A percentile compares a stretch with the other conserved stretches of the same genome.
Evolutionary conservation across 139 green algal genomes (phyloP).

Genomic region (Chlorella sp.): DNA sequence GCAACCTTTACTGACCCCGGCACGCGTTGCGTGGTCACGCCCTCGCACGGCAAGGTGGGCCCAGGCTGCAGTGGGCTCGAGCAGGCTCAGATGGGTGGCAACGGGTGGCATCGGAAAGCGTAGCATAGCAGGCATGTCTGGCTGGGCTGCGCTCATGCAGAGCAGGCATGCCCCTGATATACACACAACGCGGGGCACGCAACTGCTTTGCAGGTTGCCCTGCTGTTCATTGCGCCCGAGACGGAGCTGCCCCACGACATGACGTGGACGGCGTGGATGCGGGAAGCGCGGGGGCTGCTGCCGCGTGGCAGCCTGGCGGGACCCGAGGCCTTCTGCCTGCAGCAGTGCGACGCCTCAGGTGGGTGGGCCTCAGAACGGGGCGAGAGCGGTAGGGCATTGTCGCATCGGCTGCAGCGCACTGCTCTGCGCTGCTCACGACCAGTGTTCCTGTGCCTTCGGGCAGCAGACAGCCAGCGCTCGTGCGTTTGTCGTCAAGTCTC

Average conservation of each 20-base stretch:
- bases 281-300: conserved; percentile 21
- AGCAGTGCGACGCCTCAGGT: conserved; percentile 26
- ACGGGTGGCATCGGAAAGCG: too few species aligned
- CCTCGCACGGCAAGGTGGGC: conserved; percentile 15
- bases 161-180: too few species aligned
- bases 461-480: too few species aligned
- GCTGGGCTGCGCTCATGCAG: too few species aligned
- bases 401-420: too few species aligned
- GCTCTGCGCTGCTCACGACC: too few species aligned
- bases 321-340: conserved; percentile 19
- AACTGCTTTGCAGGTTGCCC: background rate
- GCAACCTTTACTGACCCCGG: background rate
- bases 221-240: conserved; percentile 26
- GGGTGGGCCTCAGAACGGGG: background rate
- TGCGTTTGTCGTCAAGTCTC: background rate
- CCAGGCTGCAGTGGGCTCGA: too few species aligned
- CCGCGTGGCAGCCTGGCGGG: conserved; percentile 6
- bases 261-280: conserved; percentile 28
- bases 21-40: conserved; percentile 5
- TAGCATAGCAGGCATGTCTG: too few species aligned
- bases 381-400: background rate
- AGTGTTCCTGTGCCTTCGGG: too few species aligned
- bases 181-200: background rate
- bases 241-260: conserved; percentile 8
- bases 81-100: too few species aligned